These are phyloP conservation scores for Stephania yunnanensis DNA, from an alignment of 164 flowering plant species.

Conservation along the genomic window DNA sequence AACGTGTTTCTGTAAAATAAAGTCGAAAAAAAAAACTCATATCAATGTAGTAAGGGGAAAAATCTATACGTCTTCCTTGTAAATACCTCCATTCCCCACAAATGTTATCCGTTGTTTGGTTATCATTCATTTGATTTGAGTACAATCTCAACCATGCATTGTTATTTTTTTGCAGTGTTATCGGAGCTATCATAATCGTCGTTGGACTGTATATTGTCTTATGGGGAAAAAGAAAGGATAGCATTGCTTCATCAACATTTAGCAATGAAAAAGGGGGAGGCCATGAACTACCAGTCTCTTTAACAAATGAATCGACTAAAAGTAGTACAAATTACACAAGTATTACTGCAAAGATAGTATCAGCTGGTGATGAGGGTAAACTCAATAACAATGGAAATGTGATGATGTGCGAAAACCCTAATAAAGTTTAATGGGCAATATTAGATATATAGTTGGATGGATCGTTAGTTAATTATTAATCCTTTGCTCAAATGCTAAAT, in stretches of 20 bases:
- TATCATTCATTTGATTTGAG: too few species aligned
- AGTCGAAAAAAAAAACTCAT: too few species aligned
- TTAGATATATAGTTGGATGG: too few species aligned
- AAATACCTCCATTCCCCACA: too few species aligned
- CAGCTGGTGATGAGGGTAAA: not conserved
- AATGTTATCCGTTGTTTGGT: too few species aligned
- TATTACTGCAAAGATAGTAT: not conserved
- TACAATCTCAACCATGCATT: too few species aligned
- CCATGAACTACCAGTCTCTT: conserved; percentile 25
- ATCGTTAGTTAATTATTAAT: not conserved
- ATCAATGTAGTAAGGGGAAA: too few species aligned
- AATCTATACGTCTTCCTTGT: too few species aligned
- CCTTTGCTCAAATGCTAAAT: not conserved
- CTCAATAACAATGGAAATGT: not conserved
- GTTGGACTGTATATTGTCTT: conserved; percentile 46
- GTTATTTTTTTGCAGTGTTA: conserved; percentile 24
- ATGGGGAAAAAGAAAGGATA: conserved; percentile 65
- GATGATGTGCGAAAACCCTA: not conserved
- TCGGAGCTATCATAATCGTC: conserved; percentile 48
- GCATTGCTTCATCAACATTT: not conserved
- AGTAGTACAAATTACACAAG: not conserved
- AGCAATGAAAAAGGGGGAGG: conserved; percentile 14
- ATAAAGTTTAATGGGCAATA: not conserved
- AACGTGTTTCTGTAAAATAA: too few species aligned
- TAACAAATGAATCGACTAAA: conserved; percentile 1